These are phyloP conservation scores for Xylariales sp. DNA, from an alignment of 2,329 filamentous ascomycete species.

Conservation along the genomic window DNA sequence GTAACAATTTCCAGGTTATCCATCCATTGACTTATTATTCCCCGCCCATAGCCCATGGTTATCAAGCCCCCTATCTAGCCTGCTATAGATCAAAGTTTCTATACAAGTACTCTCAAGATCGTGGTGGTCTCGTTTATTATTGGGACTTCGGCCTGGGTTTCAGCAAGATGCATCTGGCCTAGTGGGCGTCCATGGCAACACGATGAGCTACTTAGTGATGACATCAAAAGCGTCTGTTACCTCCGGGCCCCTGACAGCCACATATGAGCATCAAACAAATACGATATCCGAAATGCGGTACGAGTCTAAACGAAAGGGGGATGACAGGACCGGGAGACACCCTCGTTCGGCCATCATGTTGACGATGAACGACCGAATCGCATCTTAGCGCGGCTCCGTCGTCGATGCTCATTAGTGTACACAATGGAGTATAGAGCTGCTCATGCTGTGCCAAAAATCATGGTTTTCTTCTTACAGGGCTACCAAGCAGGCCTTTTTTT, in stretches of 20 bases:
- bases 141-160: neutral
- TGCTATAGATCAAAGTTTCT: neutral
- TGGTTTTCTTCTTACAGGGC: conserved; percentile 22
- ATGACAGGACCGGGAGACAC: conserved; percentile 21
- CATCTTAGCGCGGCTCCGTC: conserved; percentile 32
- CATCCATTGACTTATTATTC: conserved; percentile 4
- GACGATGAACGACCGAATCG: conserved; percentile 43
- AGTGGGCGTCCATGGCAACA: conserved; percentile 13
- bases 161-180: conserved; percentile 16
- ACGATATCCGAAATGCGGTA: conserved; percentile 21
- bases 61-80: neutral
- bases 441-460: conserved; percentile 1
- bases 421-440: neutral
- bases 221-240: conserved; percentile 6
- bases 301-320: conserved; percentile 25
- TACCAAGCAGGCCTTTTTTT: conserved; percentile 1
- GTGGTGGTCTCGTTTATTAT: neutral
- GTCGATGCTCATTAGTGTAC: conserved; percentile 14
- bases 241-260: neutral
- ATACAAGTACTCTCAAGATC: neutral
- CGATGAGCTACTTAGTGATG: conserved; percentile 16
- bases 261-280: neutral
- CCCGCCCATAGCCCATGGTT: neutral
- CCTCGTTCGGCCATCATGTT: conserved; percentile 41
- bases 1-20: conserved; percentile 4